Conservation (phyloP, 2,329 filamentous ascomycete genomes). For the Purpureocillium takamizusanense region DNA sequence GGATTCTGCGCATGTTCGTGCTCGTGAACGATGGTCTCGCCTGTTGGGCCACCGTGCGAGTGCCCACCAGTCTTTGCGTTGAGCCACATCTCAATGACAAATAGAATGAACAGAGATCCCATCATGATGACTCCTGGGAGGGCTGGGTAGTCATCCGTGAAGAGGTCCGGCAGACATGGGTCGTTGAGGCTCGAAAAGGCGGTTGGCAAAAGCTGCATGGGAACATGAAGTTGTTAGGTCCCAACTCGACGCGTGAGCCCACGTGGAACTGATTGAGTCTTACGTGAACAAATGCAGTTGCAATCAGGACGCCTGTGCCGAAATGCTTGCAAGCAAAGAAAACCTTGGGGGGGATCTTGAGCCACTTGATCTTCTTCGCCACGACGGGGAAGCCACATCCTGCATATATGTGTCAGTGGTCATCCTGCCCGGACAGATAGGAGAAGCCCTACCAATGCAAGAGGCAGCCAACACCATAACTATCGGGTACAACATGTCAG, state of each 20-base stretch:
- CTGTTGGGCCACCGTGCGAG: slow-evolving; percentile 47
- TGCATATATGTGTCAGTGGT: slow-evolving; percentile 1
- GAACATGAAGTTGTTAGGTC: no score
- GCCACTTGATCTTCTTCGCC: slow-evolving; percentile 46
- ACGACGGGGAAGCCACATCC: slow-evolving; percentile 43
- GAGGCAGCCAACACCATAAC: slow-evolving; percentile 19
- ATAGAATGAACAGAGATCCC: slow-evolving; percentile 50
- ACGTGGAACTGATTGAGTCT: no score
- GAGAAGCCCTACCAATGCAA: slow-evolving; percentile 11
- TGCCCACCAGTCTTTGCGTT: slow-evolving; percentile 50
- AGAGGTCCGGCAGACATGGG: slow-evolving; percentile 50
- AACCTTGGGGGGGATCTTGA: slow-evolving; percentile 46
- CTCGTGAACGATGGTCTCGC: slow-evolving; percentile 11
- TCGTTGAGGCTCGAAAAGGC: slow-evolving; percentile 44
- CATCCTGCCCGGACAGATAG: no score
- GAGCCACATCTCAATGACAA: slow-evolving; percentile 54
- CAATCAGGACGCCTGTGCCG: slow-evolving; percentile 62
- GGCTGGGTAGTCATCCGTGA: slow-evolving; percentile 50
- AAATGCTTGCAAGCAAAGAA: slow-evolving; percentile 59
- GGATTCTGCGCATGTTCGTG: neutral
- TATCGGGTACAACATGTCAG: slow-evolving; percentile 1
- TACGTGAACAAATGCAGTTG: slow-evolving; percentile 65
- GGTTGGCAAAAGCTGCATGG: slow-evolving; percentile 46
- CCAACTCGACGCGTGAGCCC: no score
- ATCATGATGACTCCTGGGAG: slow-evolving; percentile 60